Evolutionary conservation across 1,284 basidiomycete genomes (phyloP).

Genomic region (Grifola frondosa): DNA sequence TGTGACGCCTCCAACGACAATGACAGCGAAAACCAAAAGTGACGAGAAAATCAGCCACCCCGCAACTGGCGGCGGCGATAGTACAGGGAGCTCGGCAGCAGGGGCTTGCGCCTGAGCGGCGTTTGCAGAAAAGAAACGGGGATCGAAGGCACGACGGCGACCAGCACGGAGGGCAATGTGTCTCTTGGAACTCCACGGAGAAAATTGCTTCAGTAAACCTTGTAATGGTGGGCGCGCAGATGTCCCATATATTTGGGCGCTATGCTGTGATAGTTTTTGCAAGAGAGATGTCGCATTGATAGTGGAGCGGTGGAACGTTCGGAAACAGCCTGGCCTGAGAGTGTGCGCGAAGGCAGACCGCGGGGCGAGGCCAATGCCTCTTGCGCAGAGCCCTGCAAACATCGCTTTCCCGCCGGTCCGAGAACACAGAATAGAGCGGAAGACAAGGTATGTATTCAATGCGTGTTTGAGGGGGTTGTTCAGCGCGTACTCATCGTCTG

Average conservation of each 20-base stretch:
- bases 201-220: not conserved
- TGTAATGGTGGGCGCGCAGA: conserved; percentile 1
- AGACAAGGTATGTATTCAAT: conserved; percentile 1
- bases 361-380: conserved; percentile 19
- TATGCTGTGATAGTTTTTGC: not conserved
- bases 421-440: not conserved
- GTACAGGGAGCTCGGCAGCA: conserved; percentile 45
- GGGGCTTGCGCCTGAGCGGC: conserved; percentile 26
- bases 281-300: conserved; percentile 4
- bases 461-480: not conserved
- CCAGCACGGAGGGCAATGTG: conserved; percentile 15
- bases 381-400: conserved; percentile 19
- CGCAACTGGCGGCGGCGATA: conserved; percentile 76
- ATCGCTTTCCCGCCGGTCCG: conserved; percentile 6
- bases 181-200: conserved; percentile 12
- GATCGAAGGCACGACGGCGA: conserved; percentile 25
- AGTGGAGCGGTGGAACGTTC: conserved; percentile 20
- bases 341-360: conserved; percentile 15
- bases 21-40: conserved; percentile 85
- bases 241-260: not conserved
- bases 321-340: conserved; percentile 16
- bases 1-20: conserved; percentile 95
- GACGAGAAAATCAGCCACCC: conserved; percentile 85
- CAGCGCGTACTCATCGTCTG: conserved; percentile 3
- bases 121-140: conserved; percentile 46